phyloP scores from a whole-genome alignment of 2,329 filamentous ascomycete genomes.

The Ceratocystis lukuohia region DNA sequence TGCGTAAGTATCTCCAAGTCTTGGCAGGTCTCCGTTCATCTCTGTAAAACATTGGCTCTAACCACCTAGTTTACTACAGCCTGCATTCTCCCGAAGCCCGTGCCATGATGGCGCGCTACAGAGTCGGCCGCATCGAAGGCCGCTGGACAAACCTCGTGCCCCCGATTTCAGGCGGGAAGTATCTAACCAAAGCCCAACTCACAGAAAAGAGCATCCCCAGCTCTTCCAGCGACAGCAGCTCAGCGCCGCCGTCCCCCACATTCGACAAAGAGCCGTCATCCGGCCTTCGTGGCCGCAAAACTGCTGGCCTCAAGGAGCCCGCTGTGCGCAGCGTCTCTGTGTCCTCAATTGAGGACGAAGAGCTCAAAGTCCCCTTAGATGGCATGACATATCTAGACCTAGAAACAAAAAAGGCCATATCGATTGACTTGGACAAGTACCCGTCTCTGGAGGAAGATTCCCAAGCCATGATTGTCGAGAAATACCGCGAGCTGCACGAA shows the following conservation, averaged over 20 bases:
- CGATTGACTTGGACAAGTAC: conserved; percentile 63
- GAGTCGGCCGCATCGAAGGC: conserved; percentile 70
- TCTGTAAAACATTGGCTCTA: conserved; percentile 18
- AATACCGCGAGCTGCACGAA: conserved; percentile 67
- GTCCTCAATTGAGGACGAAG: conserved; percentile 29
- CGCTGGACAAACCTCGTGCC: conserved; percentile 79
- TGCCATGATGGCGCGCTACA: conserved; percentile 63
- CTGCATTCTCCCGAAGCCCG: conserved; percentile 71
- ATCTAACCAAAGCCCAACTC: conserved; percentile 29
- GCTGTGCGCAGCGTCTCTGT: conserved; percentile 8
- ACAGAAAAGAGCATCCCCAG: conserved; percentile 13
- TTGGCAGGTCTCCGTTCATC: background rate
- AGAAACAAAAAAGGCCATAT: conserved; percentile 60
- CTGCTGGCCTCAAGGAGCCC: background rate
- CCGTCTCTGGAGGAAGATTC: conserved; percentile 60
- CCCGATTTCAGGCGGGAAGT: conserved; percentile 79
- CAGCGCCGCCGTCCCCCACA: conserved; percentile 37
- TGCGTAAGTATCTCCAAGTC: conserved; percentile 45
- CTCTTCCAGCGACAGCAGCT: conserved; percentile 40
- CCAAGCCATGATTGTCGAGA: conserved; percentile 61
- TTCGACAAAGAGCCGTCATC: conserved; percentile 31
- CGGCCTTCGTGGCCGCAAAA: conserved; percentile 15
- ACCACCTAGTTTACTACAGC: conserved; percentile 31
- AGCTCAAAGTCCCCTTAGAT: conserved; percentile 32
- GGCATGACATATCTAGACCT: conserved; percentile 56